Evolutionary conservation across 2,329 filamentous ascomycete genomes (phyloP).

Genomic region (Xenosphaeropsis pyriputrescens): DNA sequence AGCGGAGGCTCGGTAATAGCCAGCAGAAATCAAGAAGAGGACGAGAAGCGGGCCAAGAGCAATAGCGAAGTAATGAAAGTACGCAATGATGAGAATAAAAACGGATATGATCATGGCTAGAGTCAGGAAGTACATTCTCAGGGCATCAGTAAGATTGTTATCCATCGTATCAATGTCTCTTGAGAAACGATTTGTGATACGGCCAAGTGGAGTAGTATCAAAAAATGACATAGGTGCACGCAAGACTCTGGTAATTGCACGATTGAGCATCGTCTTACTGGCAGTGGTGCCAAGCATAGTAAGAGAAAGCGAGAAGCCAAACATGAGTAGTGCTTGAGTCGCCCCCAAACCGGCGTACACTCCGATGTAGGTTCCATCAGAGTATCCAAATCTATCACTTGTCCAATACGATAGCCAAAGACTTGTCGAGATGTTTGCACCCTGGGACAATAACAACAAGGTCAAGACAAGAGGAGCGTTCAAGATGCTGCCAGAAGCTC

Average conservation of each 20-base stretch:
- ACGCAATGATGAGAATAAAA: slow-evolving; percentile 85
- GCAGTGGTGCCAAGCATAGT: slow-evolving; percentile 69
- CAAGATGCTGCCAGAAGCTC: slow-evolving; percentile 41
- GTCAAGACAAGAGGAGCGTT: slow-evolving; percentile 39
- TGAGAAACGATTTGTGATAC: slow-evolving; percentile 93
- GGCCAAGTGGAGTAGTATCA: slow-evolving; percentile 87
- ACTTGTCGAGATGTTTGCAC: slow-evolving; percentile 73
- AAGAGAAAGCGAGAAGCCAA: slow-evolving; percentile 64
- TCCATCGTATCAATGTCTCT: slow-evolving; percentile 96
- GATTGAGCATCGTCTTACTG: slow-evolving; percentile 67
- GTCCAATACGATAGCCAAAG: slow-evolving; percentile 95
- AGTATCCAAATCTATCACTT: slow-evolving; percentile 56
- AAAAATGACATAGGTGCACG: slow-evolving; percentile 79
- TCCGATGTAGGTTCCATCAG: slow-evolving; percentile 57
- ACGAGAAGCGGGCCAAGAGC: slow-evolving; percentile 44
- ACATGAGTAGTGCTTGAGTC: slow-evolving; percentile 60
- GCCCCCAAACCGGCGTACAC: slow-evolving; percentile 58
- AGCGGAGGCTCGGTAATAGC: slow-evolving; percentile 52
- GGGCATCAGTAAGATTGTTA: slow-evolving; percentile 75
- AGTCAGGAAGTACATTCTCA: slow-evolving; percentile 86
- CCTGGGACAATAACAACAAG: slow-evolving; percentile 49
- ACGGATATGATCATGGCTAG: slow-evolving; percentile 70
- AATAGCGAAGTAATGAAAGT: slow-evolving; percentile 70
- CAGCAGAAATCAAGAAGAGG: slow-evolving; percentile 44
- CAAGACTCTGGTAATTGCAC: slow-evolving; percentile 65